Evolutionary conservation across 345 rosid species (phyloP).

Genomic region (Eucalyptus virginea): DNA sequence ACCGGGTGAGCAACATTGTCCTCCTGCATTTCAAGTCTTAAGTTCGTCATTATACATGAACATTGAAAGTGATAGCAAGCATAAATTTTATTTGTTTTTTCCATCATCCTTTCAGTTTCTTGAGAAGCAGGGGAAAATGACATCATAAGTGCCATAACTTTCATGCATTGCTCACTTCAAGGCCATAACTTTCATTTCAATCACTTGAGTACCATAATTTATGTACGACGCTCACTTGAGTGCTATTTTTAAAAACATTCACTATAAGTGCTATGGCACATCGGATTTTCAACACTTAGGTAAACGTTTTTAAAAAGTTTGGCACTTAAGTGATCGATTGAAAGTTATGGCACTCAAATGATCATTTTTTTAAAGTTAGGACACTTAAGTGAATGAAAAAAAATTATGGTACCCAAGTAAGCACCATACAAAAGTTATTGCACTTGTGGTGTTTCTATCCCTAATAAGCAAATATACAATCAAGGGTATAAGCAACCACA

Average conservation of each 20-base stretch:
- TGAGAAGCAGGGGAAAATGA: background rate
- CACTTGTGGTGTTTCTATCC: background rate
- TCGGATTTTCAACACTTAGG: background rate
- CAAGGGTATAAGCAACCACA: background rate
- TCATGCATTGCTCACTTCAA: background rate
- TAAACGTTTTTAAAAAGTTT: background rate
- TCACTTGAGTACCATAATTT: background rate
- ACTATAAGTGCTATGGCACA: background rate
- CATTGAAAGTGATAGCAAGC: background rate
- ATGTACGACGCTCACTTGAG: background rate
- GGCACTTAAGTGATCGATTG: background rate
- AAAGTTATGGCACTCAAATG: background rate
- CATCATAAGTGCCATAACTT: background rate
- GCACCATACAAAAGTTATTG: background rate
- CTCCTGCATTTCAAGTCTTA: background rate
- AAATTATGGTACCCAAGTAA: background rate
- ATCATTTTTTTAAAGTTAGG: background rate
- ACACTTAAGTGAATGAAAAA: background rate
- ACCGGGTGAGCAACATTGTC: slow-evolving; percentile 41
- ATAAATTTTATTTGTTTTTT: background rate
- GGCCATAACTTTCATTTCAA: background rate
- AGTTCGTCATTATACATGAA: background rate
- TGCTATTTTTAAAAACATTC: background rate
- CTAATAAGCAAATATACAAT: background rate
- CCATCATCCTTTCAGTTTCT: background rate